Evolutionary conservation across 1,284 basidiomycete genomes (phyloP), one percentile per base, ranked within the genome.

Genomic region (Ceratobasidium sp.): DNA sequence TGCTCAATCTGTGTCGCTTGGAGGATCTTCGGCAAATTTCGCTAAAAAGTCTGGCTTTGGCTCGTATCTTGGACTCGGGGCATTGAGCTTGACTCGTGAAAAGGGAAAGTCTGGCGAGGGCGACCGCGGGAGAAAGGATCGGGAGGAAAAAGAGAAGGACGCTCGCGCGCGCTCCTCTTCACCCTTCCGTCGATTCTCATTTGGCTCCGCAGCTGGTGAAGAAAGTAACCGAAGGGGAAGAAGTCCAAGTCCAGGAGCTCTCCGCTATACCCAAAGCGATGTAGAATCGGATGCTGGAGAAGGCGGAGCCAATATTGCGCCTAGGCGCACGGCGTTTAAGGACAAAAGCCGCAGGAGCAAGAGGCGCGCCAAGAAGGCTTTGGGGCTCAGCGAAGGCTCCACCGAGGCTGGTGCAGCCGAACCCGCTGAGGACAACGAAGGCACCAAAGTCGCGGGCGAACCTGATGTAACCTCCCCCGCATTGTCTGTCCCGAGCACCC

Each of bases 251-350:
- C 89, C 93, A 21, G 86, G 88, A 55, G 88, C 93, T 0, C 85
- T 95, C 72, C 88, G 89, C 23, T 87, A 89, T 61, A 85, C 84
- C 46, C 84, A 90, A 28, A 91, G 90, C 9, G 92, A 92, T 76
- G 86, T 83, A 63, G 91, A 93, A 75, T 85, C 88, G 18, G 86
- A 87, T 74, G 81, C 80, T 11, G 86, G 86, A 66, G 80, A 82
- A 59, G 79, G 78, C 71, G 78, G 80, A 87, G 30, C 84, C 83
- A 72, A 84, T 89, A 35, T 76, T 74, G 80, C 41, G 79, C 82
- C 8, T 79, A 80, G 67, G 78, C 77, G 5, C 58, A 82, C 81
- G 2, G 81, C 81, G 0, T 82, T 80, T 74, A 79, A 80, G 47
- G 78, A 76, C 35, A 77, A 73, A 76, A 77, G n/a, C 78, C 77